A percentile compares a stretch with the other conserved stretches of the same genome.
Evolutionary conservation across 805 yeast species (phyloP).

Genomic region (Ogataea dorogensis): DNA sequence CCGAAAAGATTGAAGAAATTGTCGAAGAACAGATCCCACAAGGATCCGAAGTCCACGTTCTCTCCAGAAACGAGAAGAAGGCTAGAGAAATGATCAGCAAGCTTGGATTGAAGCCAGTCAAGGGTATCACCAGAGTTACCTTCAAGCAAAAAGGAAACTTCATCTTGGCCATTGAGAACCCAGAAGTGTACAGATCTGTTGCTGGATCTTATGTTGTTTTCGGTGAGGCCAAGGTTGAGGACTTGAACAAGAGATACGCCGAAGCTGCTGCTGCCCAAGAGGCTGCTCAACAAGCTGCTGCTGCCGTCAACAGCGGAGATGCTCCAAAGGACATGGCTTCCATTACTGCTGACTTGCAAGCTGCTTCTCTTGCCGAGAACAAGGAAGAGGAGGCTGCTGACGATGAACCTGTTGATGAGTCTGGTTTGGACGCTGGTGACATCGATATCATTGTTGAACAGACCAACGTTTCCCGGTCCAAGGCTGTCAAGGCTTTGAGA

Average conservation of each 20-base stretch:
- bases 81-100: constrained; percentile 88
- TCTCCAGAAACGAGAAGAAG: constrained; percentile 91
- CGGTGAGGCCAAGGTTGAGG: constrained; percentile 97
- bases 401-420: constrained; percentile 76
- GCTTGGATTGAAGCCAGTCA: constrained; percentile 84
- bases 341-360: constrained; percentile 79
- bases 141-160: constrained; percentile 91
- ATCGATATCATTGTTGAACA: constrained; percentile 87
- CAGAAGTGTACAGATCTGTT: constrained; percentile 92
- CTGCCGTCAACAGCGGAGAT: constrained; percentile 30
- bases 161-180: constrained; percentile 85
- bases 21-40: constrained; percentile 56
- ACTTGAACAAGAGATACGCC: constrained; percentile 82
- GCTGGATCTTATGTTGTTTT: constrained; percentile 95
- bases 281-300: constrained; percentile 51
- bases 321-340: constrained; percentile 68
- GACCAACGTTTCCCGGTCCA: constrained; percentile 82
- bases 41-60: constrained; percentile 78
- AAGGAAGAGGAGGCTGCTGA: constrained; percentile 44
- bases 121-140: constrained; percentile 93
- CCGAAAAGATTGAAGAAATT: constrained; percentile 35
- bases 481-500: constrained; percentile 89
- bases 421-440: constrained; percentile 81
- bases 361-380: constrained; percentile 48
- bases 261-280: constrained; percentile 80